Percentiles rank a stretch among this genome's conserved stretches.
Evolutionary conservation across 148 eudicot species (phyloP).

Genomic region (Cornus kousa): DNA sequence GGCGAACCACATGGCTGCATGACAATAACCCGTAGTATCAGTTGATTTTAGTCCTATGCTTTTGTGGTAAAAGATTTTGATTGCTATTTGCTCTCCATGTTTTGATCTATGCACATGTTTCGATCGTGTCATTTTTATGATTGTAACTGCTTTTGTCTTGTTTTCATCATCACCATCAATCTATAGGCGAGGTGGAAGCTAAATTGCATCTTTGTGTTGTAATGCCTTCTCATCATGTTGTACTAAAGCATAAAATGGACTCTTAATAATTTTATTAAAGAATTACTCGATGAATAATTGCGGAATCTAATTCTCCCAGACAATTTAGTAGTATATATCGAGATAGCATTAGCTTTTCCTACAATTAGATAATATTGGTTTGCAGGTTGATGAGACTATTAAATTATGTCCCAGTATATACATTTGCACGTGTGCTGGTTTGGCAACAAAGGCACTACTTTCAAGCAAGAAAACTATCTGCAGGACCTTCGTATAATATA

Average conservation of each 20-base stretch:
- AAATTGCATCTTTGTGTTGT: background rate
- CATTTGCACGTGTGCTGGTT: no score
- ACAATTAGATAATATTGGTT: no score
- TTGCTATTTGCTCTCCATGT: background rate
- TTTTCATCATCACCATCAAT: background rate
- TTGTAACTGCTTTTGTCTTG: background rate
- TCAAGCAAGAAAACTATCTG: no score
- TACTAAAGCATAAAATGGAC: background rate
- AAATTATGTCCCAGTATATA: no score
- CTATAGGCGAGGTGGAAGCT: background rate
- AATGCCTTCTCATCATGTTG: background rate
- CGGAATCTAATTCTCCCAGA: background rate
- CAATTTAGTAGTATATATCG: background rate
- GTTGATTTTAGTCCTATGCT: background rate
- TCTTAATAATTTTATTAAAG: no score
- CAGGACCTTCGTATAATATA: no score
- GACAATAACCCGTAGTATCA: background rate
- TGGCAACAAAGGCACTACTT: no score
- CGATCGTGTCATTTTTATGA: background rate
- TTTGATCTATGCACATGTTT: no score
- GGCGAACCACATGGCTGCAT: background rate
- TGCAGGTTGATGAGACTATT: no score
- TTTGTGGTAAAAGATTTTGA: background rate
- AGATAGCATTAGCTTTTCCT: background rate
- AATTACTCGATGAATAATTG: background rate